A percentile compares a stretch with the other conserved stretches of the same genome.
Conservation (phyloP, 1,139 yeast genomes). For the Blastobotrys serpentis region DNA sequence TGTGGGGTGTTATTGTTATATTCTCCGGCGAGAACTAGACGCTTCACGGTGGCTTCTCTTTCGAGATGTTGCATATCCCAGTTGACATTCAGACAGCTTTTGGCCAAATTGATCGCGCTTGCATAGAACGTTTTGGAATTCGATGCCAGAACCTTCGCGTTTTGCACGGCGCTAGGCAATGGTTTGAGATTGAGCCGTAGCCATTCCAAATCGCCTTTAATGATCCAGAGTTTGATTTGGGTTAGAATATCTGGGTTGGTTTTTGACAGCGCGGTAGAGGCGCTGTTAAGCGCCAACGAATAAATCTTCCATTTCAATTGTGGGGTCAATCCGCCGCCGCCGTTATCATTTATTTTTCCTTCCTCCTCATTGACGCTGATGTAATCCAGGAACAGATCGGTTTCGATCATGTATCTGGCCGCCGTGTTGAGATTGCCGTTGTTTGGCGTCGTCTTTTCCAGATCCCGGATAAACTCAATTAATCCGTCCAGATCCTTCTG, state of each 20-base stretch:
- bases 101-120: constrained; percentile 24
- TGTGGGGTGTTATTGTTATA: background rate
- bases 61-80: constrained; percentile 8
- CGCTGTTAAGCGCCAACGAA: constrained; percentile 2
- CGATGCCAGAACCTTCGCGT: constrained; percentile 23
- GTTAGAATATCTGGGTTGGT: constrained; percentile 6
- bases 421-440: background rate
- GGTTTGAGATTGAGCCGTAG: constrained; percentile 24
- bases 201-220: constrained; percentile 33
- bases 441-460: background rate
- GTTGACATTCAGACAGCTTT: constrained; percentile 12
- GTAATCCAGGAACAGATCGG: constrained; percentile 28
- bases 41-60: constrained; percentile 15
- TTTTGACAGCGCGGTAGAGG: background rate
- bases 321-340: background rate
- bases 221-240: constrained; percentile 23
- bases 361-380: background rate
- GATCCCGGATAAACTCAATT: constrained; percentile 4
- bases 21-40: constrained; percentile 14
- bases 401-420: constrained; percentile 25
- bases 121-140: constrained; percentile 30
- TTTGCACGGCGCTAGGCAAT: constrained; percentile 25
- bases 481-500: background rate
- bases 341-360: no score
- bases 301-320: constrained; percentile 2